Evolutionary conservation across 306 rosid genomes (phyloP).

Genomic region (Rosa multiflora): DNA sequence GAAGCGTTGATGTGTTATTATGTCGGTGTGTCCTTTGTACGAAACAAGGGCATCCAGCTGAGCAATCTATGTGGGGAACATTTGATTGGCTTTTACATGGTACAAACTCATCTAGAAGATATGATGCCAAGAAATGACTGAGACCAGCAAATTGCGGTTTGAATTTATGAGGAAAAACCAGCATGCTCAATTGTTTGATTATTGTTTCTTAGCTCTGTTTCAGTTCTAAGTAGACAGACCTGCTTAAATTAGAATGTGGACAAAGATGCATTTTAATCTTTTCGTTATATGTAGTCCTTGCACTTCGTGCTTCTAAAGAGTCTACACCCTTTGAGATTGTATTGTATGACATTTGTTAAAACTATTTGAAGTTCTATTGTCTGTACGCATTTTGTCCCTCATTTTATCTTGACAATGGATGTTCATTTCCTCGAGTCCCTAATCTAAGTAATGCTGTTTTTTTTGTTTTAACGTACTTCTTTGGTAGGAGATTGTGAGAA

Average conservation of each 20-base stretch:
- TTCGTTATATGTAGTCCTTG: background rate
- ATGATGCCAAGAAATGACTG: too few relatives aligned
- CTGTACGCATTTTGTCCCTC: background rate
- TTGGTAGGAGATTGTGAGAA: background rate
- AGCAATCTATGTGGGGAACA: too few relatives aligned
- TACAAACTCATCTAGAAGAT: too few relatives aligned
- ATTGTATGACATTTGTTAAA: background rate
- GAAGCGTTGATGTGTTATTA: too few relatives aligned
- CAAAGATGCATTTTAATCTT: background rate
- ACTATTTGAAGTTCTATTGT: background rate
- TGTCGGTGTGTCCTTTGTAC: too few relatives aligned
- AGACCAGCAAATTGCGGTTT: too few relatives aligned
- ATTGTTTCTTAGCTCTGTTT: background rate
- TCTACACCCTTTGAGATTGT: background rate
- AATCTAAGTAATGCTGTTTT: background rate
- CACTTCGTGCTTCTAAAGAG: background rate
- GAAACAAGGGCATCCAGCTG: too few relatives aligned
- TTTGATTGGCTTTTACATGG: too few relatives aligned
- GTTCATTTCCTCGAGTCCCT: background rate
- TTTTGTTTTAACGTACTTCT: background rate
- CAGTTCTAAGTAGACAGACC: background rate
- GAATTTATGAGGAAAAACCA: too few relatives aligned
- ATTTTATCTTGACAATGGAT: background rate
- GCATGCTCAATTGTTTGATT: too few relatives aligned
- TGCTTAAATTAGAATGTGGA: too few relatives aligned